Evolutionary conservation across 108 stramenopile species (phyloP), one percentile per base, ranked within the genome.

Genomic region (Conticribra weissflogii): DNA sequence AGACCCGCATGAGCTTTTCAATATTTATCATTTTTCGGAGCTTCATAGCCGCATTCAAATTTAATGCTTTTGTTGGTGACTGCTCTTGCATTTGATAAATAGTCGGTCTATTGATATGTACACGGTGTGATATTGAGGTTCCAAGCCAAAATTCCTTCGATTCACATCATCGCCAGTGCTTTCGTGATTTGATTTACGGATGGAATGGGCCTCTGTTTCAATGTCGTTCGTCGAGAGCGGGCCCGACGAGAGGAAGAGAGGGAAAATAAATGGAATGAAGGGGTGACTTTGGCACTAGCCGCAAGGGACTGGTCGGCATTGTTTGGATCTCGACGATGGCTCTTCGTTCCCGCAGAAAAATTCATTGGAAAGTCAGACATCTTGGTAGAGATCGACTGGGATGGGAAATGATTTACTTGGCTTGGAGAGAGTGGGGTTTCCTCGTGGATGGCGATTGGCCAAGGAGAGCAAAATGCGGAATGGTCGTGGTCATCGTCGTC

Each of bases 51-150:
- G n/a, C n/a, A n/a, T n/a, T n/a, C n/a, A n/a, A n/a, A n/a, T n/a
- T n/a, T n/a, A n/a, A n/a, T n/a, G n/a, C n/a, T n/a, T n/a, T n/a
- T n/a, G n/a, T n/a, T n/a, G n/a, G n/a, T n/a, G n/a, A n/a, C n/a
- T n/a, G n/a, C n/a, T n/a, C n/a, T n/a, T n/a, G n/a, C n/a, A n/a
- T n/a, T n/a, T n/a, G n/a, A n/a, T n/a, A n/a, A n/a, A n/a, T n/a
- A n/a, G n/a, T n/a, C n/a, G n/a, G n/a, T n/a, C n/a, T n/a, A n/a
- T n/a, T n/a, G n/a, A n/a, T n/a, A n/a, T 41, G 36, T 41, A 41
- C 36, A 41, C 12, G 36, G 36, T 41, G n/a, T n/a, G n/a, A n/a
- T n/a, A n/a, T 41, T 41, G 50, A 51, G 50, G 50, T 51, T 51
- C 16, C 17, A 51, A 51, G 16, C 36, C 5, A 12, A 12, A 41